These are phyloP conservation scores for Stylosanthes scabra DNA, from an alignment of 331 rosid genomes.

Conservation along the genomic window DNA sequence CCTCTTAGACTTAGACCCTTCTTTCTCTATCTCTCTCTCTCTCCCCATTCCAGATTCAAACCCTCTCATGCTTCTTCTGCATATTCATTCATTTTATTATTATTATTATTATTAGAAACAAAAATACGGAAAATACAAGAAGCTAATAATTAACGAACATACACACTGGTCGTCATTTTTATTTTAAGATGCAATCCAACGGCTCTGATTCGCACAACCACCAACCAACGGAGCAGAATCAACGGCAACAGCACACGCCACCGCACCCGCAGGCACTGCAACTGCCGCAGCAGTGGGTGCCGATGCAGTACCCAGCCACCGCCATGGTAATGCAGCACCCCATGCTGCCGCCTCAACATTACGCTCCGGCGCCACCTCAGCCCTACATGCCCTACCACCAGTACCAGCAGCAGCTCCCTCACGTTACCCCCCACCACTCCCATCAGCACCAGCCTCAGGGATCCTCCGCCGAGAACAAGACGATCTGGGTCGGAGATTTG, in stretches of 20 bases:
- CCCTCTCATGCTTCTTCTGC: conserved; percentile 5
- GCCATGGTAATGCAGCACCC: conserved; percentile 99
- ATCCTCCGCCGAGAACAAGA: conserved; percentile 83
- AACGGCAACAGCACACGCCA: conserved; percentile 35
- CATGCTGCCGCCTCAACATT: conserved; percentile 91
- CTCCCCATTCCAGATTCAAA: conserved; percentile 49
- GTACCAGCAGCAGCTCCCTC: conserved; percentile 58
- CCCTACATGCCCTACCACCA: conserved; percentile 85
- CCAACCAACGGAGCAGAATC: conserved; percentile 50
- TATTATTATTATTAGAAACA: not conserved
- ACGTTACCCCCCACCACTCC: conserved; percentile 49
- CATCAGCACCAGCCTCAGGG: conserved; percentile 50
- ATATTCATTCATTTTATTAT: not conserved
- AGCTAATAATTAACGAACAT: not conserved
- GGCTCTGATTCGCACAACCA: conserved; percentile 78
- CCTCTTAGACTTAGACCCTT: conserved; percentile 53
- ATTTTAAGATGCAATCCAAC: conserved; percentile 76
- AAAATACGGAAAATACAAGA: too few relatives aligned
- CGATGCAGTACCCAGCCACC: conserved; percentile 90
- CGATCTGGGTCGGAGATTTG: conserved; percentile 97
- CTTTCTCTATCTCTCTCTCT: conserved; percentile 35
- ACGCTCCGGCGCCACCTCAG: conserved; percentile 64
- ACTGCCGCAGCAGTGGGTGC: conserved; percentile 76
- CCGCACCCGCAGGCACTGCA: conserved; percentile 40
- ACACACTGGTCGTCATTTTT: too few relatives aligned